Evolutionary conservation across 768 basidiomycete species (phyloP).

Genomic region (Mycena indigotica): DNA sequence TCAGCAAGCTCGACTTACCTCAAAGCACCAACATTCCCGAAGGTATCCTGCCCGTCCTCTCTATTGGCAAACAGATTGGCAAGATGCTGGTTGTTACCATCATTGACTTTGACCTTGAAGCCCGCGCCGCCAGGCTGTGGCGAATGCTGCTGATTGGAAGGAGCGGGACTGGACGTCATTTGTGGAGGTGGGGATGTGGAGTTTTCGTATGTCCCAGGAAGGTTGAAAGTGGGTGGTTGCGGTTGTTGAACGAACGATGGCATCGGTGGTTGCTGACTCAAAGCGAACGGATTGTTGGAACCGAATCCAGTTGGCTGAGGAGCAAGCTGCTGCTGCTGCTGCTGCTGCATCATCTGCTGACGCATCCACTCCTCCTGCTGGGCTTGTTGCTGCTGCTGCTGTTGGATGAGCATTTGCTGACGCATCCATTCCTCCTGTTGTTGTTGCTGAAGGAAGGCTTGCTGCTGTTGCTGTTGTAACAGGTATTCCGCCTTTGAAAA

Average conservation of each 20-base stretch:
- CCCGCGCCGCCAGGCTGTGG: constrained; percentile 33
- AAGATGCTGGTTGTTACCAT: constrained; percentile 74
- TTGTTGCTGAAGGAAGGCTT: constrained; percentile 36
- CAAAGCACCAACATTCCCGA: constrained; percentile 83
- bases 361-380: constrained; percentile 50
- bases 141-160: constrained; percentile 32
- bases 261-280: constrained; percentile 36
- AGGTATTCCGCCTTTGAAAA: constrained; percentile 71
- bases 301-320: constrained; percentile 78
- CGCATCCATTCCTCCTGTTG: constrained; percentile 61
- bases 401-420: constrained; percentile 52
- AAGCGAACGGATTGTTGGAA: constrained; percentile 96
- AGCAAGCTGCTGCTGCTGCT: constrained; percentile 57
- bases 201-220: constrained; percentile 67
- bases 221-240: constrained; percentile 61
- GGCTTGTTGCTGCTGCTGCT: constrained; percentile 55
- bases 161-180: constrained; percentile 42
- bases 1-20: constrained; percentile 60
- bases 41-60: constrained; percentile 94
- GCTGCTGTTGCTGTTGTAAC: constrained; percentile 60
- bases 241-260: constrained; percentile 30
- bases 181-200: constrained; percentile 47
- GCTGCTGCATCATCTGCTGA: constrained; percentile 47
- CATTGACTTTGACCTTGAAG: constrained; percentile 45
- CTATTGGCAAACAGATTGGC: constrained; percentile 83